Evolutionary conservation across 2,329 filamentous ascomycete species (phyloP).

Genomic region (Penicillium sp.): DNA sequence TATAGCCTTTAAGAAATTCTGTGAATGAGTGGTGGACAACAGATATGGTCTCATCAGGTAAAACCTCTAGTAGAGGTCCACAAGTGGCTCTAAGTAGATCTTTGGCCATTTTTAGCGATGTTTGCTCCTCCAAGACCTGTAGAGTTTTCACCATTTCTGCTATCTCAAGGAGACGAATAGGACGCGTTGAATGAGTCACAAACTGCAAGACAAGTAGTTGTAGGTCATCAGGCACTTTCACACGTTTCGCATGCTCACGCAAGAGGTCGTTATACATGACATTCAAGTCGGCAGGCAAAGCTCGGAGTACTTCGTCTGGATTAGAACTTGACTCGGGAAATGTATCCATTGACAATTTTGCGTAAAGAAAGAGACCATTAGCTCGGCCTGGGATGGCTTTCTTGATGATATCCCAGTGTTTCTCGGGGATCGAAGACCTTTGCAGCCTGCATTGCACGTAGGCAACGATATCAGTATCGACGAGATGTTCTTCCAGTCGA

Average conservation of each 20-base stretch:
- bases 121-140: slow-evolving; percentile 7
- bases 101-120: slow-evolving; percentile 34
- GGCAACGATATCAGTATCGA: slow-evolving; percentile 17
- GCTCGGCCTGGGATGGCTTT: slow-evolving; percentile 21
- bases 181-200: slow-evolving; percentile 49
- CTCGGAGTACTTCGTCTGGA: slow-evolving; percentile 20
- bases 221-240: slow-evolving; percentile 34
- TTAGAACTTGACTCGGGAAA: slow-evolving; percentile 9
- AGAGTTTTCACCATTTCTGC: slow-evolving; percentile 28
- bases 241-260: slow-evolving; percentile 40
- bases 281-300: slow-evolving; percentile 44
- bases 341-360: slow-evolving; percentile 22
- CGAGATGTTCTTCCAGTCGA: slow-evolving; percentile 10
- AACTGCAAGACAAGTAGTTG: slow-evolving; percentile 48
- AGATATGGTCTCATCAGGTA: slow-evolving; percentile 51
- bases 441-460: slow-evolving; percentile 19
- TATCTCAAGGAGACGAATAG: slow-evolving; percentile 51
- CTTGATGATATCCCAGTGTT: slow-evolving; percentile 13
- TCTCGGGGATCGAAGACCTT: slow-evolving; percentile 6
- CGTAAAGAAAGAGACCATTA: slow-evolving; percentile 25
- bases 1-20: slow-evolving; percentile 46
- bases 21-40: slow-evolving; percentile 56
- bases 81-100: slow-evolving; percentile 41
- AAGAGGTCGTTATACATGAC: slow-evolving; percentile 48
- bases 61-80: slow-evolving; percentile 49